A percentile compares a stretch with the other conserved stretches of the same genome.
Conservation (phyloP, 768 basidiomycete genomes). For the Tulasnella sp. region DNA sequence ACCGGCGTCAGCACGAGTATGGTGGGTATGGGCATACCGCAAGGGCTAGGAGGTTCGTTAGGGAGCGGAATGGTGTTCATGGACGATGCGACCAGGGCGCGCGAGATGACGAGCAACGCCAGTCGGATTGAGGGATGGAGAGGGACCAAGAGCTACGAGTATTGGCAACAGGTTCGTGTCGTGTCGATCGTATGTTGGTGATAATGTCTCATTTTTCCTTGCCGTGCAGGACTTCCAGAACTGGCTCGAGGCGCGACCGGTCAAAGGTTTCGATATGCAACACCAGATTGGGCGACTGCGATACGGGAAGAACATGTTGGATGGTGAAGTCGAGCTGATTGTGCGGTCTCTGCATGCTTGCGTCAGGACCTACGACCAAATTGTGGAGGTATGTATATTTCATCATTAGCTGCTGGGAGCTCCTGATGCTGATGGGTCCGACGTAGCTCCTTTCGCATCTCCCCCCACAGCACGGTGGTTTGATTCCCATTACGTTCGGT, state of each 20-base stretch:
- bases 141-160: slow-evolving; percentile 65
- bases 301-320: slow-evolving; percentile 55
- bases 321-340: slow-evolving; percentile 64
- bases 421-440: slow-evolving; percentile 3
- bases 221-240: slow-evolving; percentile 54
- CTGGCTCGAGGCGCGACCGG: slow-evolving; percentile 39
- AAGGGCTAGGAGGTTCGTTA: slow-evolving; percentile 36
- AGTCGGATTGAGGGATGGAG: slow-evolving; percentile 92
- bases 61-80: slow-evolving; percentile 74
- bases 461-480: slow-evolving; percentile 67
- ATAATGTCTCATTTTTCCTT: background rate
- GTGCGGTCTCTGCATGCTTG: slow-evolving; percentile 60
- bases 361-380: slow-evolving; percentile 74
- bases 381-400: slow-evolving; percentile 55
- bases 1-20: slow-evolving; percentile 10
- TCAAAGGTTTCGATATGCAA: slow-evolving; percentile 70
- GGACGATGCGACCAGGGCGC: slow-evolving; percentile 53
- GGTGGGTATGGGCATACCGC: slow-evolving; percentile 28
- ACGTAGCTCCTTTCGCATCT: slow-evolving; percentile 67
- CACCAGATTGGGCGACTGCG: slow-evolving; percentile 82
- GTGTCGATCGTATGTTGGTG: background rate
- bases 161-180: slow-evolving; percentile 50
- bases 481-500: slow-evolving; percentile 77
- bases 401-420: slow-evolving; percentile 3
- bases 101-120: slow-evolving; percentile 65